Conservation (phyloP, 192 early-diverging fungal species). For the Chytriomyces sp. region DNA sequence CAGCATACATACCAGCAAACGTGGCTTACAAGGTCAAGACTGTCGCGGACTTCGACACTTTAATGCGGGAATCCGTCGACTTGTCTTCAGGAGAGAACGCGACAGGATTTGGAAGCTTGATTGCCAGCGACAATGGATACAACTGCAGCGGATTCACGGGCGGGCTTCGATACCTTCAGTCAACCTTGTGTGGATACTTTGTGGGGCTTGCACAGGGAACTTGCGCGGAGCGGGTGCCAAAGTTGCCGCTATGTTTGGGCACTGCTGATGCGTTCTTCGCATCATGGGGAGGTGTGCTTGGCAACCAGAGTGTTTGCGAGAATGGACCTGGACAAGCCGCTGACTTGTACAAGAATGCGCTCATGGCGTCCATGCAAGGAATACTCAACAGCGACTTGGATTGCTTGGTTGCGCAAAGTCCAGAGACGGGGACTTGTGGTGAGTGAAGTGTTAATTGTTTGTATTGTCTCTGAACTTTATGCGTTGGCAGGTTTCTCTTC, state of each 20-base stretch:
- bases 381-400: background rate
- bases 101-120: background rate
- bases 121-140: background rate
- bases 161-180: constrained; percentile 3
- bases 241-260: background rate
- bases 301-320: background rate
- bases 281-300: background rate
- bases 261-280: background rate
- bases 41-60: background rate
- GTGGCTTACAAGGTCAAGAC: background rate
- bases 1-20: background rate
- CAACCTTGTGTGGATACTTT: constrained; percentile 5
- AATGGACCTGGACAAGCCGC: background rate
- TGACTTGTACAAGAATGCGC: background rate
- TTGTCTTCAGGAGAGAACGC: background rate
- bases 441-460: background rate
- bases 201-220: background rate
- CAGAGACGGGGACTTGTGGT: background rate
- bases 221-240: background rate
- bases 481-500: no score
- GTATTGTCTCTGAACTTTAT: background rate
- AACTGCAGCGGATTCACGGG: background rate
- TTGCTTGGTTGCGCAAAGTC: background rate
- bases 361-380: background rate
- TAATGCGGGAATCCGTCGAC: background rate